A percentile compares a stretch with the other conserved stretches of the same genome.
These are phyloP conservation scores for Coprinopsis cinerea DNA, from an alignment of 768 basidiomycete species.

Conservation along the genomic window DNA sequence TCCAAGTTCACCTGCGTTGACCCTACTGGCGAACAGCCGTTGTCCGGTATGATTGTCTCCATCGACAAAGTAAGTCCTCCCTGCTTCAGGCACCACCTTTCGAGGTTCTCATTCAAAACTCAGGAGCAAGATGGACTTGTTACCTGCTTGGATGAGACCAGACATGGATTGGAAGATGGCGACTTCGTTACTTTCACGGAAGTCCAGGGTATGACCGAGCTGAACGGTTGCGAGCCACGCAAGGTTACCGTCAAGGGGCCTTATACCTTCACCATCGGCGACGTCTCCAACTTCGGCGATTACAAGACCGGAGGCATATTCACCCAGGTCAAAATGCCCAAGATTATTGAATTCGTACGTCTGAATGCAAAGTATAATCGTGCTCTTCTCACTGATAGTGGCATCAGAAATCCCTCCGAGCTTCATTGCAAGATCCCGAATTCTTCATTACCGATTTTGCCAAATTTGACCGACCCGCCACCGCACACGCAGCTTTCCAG, in stretches of 20 bases:
- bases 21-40: slow-evolving; percentile 93
- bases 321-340: slow-evolving; percentile 99
- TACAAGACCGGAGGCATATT: slow-evolving; percentile 92
- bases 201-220: slow-evolving; percentile 88
- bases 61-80: slow-evolving; percentile 63
- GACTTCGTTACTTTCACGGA: slow-evolving; percentile 97
- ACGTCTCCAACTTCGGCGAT: slow-evolving; percentile 69
- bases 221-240: slow-evolving; percentile 87
- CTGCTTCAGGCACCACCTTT: neutral
- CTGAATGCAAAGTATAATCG: too few relatives aligned
- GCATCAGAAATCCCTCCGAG: slow-evolving; percentile 96
- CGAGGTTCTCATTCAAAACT: neutral
- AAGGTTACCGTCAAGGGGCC: slow-evolving; percentile 94
- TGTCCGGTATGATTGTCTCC: slow-evolving; percentile 93
- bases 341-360: slow-evolving; percentile 88
- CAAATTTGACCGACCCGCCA: slow-evolving; percentile 89
- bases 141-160: slow-evolving; percentile 93
- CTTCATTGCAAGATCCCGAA: slow-evolving; percentile 78
- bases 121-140: slow-evolving; percentile 89
- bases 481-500: slow-evolving; percentile 92
- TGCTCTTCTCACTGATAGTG: too few relatives aligned
- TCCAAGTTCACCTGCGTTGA: slow-evolving; percentile 92
- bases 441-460: slow-evolving; percentile 94
- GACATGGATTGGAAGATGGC: slow-evolving; percentile 98
- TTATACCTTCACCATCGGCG: slow-evolving; percentile 95